Percentiles rank a stretch among this genome's conserved stretches.
Conservation (phyloP, 768 basidiomycete species). For the Auricularia sp. region DNA sequence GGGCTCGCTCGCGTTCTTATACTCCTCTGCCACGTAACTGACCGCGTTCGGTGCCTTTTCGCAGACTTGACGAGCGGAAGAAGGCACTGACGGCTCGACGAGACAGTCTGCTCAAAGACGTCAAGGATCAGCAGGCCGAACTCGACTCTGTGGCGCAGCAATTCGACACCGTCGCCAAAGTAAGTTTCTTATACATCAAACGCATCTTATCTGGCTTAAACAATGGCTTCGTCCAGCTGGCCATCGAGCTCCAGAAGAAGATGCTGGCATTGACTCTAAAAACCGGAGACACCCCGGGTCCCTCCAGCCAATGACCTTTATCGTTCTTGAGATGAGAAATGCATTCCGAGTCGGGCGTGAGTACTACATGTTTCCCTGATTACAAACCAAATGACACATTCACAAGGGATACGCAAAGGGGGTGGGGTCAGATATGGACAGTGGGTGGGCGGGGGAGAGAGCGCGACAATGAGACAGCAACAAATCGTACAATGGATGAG, state of each 20-base stretch:
- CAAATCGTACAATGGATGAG: not conserved
- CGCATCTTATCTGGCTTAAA: not conserved
- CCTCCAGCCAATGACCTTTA: no score
- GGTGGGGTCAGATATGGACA: no score
- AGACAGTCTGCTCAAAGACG: constrained; percentile 72
- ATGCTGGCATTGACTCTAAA: not conserved
- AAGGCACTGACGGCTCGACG: constrained; percentile 62
- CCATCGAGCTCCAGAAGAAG: not conserved
- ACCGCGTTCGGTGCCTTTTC: not conserved
- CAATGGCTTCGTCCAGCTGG: not conserved
- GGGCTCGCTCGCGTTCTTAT: constrained; percentile 10
- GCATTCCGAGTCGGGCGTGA: no score
- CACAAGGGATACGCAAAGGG: no score
- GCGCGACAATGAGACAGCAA: no score
- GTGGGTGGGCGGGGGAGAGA: no score
- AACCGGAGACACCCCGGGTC: no score
- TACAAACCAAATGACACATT: no score
- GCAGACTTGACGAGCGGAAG: constrained; percentile 20
- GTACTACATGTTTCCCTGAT: no score
- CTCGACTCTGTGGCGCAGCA: constrained; percentile 73
- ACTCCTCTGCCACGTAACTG: not conserved
- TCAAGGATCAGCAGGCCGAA: constrained; percentile 58
- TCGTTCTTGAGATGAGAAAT: no score
- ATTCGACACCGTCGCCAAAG: constrained; percentile 66
- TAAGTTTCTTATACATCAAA: not conserved